These are phyloP conservation scores for Gigaspora rosea DNA, from an alignment of 192 early-diverging fungal species.

Conservation along the genomic window DNA sequence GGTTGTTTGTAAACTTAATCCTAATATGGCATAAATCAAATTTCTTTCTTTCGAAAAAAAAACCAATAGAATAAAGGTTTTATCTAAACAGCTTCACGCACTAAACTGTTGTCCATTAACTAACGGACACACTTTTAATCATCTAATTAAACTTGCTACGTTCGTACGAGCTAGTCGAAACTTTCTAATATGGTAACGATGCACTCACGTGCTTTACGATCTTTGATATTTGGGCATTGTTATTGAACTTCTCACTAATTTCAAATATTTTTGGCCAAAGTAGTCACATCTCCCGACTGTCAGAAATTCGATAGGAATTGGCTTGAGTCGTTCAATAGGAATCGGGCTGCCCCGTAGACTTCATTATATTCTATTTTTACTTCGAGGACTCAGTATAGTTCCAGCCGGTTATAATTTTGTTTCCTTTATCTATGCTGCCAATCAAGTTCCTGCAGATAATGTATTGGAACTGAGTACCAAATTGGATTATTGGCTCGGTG, in stretches of 20 bases:
- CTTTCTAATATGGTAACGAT: background rate
- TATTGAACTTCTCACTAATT: background rate
- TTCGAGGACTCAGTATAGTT: conserved; percentile 41
- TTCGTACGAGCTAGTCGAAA: too few species aligned
- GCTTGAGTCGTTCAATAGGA: conserved; percentile 17
- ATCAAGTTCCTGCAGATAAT: conserved; percentile 29
- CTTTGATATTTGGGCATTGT: background rate
- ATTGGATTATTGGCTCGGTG: conserved; percentile 43
- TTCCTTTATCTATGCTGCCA: conserved; percentile 34
- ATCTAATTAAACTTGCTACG: too few species aligned
- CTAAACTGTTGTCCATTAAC: too few species aligned
- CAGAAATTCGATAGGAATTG: conserved; percentile 1
- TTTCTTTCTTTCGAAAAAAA: too few species aligned
- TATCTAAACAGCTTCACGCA: too few species aligned
- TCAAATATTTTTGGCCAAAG: conserved; percentile 1
- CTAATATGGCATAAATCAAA: too few species aligned
- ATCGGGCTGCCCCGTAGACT: conserved; percentile 35
- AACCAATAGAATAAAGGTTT: too few species aligned
- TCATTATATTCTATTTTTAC: conserved; percentile 38
- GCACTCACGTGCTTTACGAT: background rate
- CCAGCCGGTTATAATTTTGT: conserved; percentile 40
- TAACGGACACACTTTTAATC: too few species aligned
- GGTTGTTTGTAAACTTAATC: too few species aligned
- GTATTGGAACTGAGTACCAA: conserved; percentile 40
- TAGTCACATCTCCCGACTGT: conserved; percentile 12